Conservation (phyloP, 768 basidiomycete genomes). For the Phylloporus sp. region DNA sequence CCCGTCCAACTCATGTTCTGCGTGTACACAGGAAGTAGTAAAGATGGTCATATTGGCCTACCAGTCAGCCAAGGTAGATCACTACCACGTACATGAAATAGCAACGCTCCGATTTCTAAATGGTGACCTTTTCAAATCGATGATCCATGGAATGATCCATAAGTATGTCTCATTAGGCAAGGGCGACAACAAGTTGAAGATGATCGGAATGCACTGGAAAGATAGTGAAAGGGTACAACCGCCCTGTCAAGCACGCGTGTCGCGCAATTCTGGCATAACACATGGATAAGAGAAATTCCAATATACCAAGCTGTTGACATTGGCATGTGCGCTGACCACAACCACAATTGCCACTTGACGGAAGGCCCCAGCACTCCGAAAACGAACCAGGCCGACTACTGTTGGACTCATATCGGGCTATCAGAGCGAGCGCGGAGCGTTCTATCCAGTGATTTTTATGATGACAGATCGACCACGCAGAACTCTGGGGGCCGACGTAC, state of each 20-base stretch:
- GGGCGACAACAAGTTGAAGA: too few species aligned
- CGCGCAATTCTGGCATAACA: neutral
- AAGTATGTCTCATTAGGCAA: neutral
- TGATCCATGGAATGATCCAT: neutral
- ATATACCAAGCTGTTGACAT: slow-evolving; percentile 1
- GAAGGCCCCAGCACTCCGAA: neutral
- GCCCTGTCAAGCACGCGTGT: too few species aligned
- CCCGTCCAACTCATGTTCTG: neutral
- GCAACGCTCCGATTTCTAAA: neutral
- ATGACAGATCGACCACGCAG: neutral
- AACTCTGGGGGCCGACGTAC: neutral
- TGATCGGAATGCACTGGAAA: too few species aligned
- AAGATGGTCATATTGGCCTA: too few species aligned
- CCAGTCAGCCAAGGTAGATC: neutral
- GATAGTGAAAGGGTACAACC: too few species aligned
- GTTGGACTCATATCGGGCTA: slow-evolving; percentile 3
- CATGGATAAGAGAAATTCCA: neutral
- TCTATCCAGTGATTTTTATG: neutral
- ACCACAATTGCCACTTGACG: neutral
- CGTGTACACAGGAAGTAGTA: too few species aligned
- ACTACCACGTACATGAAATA: neutral
- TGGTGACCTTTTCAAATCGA: neutral
- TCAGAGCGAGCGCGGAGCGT: neutral
- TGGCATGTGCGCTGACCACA: slow-evolving; percentile 12
- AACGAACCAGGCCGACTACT: slow-evolving; percentile 4